Conservation (phyloP, 345 rosid genomes). For the Sonneratia alba region DNA sequence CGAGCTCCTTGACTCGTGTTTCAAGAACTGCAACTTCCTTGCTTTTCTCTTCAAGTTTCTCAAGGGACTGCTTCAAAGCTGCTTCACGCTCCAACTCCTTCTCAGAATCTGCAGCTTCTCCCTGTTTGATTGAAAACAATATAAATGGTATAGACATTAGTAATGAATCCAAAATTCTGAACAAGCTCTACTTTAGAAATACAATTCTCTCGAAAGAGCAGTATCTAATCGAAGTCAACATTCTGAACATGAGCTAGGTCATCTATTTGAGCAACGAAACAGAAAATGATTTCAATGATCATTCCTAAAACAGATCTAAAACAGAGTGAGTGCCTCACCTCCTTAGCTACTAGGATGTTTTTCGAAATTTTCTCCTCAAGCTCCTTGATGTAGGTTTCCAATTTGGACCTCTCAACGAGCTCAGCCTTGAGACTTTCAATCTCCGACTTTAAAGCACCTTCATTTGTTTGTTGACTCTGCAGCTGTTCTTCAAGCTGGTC, state of each 20-base stretch:
- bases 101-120: constrained; percentile 29
- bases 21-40: constrained; percentile 42
- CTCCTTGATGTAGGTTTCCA: constrained; percentile 56
- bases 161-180: too few relatives aligned
- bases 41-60: constrained; percentile 56
- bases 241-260: background rate
- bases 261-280: background rate
- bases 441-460: constrained; percentile 34
- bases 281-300: background rate
- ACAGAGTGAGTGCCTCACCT: constrained; percentile 25
- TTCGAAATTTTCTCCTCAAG: constrained; percentile 36
- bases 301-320: background rate
- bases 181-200: background rate
- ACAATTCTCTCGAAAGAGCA: background rate
- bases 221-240: background rate
- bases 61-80: constrained; percentile 46
- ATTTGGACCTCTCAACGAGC: constrained; percentile 32
- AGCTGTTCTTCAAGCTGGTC: constrained; percentile 53
- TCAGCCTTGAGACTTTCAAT: constrained; percentile 38
- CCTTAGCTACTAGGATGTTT: constrained; percentile 23
- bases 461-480: constrained; percentile 34
- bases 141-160: too few relatives aligned
- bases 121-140: constrained; percentile 30
- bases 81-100: constrained; percentile 47
- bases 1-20: constrained; percentile 51